phyloP scores from a whole-genome alignment of 202 grass and related monocot species.

The Elaeis oleifera region DNA sequence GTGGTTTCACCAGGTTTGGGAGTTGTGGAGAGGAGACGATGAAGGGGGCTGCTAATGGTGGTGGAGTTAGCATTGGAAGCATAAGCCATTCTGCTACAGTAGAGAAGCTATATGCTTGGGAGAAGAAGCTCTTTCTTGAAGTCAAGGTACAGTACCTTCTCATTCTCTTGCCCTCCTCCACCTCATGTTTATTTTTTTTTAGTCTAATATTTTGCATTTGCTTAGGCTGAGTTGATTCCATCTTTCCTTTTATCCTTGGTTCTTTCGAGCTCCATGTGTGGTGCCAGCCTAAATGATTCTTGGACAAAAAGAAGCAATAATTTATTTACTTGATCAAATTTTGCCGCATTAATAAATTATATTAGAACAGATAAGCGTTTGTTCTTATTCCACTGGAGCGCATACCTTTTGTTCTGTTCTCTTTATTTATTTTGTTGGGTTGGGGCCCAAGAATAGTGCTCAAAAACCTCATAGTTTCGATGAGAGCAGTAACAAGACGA shows the following conservation, averaged over 20 bases:
- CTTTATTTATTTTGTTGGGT: slow-evolving; percentile 7
- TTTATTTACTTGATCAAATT: slow-evolving; percentile 15
- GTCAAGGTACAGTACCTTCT: slow-evolving; percentile 48
- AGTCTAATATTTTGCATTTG: too few relatives aligned
- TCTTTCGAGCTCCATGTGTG: neutral
- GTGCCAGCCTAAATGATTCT: neutral
- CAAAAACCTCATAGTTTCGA: neutral
- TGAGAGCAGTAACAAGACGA: neutral
- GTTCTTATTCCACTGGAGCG: neutral
- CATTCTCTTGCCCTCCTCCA: neutral
- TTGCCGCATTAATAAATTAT: slow-evolving; percentile 7
- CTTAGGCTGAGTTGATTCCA: too few relatives aligned
- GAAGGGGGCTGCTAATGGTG: slow-evolving; percentile 21
- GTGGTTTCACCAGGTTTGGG: slow-evolving; percentile 42
- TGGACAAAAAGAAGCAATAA: neutral
- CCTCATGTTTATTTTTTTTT: neutral
- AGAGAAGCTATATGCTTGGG: slow-evolving; percentile 69
- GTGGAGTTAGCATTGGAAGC: slow-evolving; percentile 11
- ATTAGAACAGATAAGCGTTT: neutral
- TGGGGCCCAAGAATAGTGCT: neutral
- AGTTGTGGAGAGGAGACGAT: slow-evolving; percentile 25
- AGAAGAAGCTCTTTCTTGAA: slow-evolving; percentile 80
- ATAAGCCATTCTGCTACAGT: slow-evolving; percentile 50
- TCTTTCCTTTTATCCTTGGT: slow-evolving; percentile 18
- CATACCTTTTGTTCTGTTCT: slow-evolving; percentile 4